Evolutionary conservation across 345 rosid genomes (phyloP).

Genomic region (Mercurialis annua): DNA sequence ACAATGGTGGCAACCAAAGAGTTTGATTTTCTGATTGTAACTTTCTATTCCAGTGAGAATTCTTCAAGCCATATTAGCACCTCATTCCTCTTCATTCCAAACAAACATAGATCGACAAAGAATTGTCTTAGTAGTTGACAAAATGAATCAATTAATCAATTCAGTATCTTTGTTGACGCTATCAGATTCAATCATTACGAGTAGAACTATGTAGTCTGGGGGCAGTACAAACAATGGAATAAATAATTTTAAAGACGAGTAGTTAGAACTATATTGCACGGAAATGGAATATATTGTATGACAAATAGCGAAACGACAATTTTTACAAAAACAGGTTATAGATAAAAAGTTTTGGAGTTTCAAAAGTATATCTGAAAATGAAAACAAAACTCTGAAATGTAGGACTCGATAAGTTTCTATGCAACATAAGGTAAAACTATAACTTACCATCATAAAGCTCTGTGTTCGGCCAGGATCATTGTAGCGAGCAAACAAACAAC

Average conservation of each 20-base stretch:
- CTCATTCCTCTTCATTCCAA: slow-evolving; percentile 55
- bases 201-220: background rate
- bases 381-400: no score
- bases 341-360: no score
- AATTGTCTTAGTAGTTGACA: background rate
- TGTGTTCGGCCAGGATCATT: slow-evolving; percentile 84
- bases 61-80: slow-evolving; percentile 72
- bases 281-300: no score
- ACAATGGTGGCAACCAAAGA: background rate
- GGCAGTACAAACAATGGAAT: slow-evolving; percentile 10
- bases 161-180: no score
- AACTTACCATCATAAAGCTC: slow-evolving; percentile 64
- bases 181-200: background rate
- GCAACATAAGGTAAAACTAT: background rate
- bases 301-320: no score
- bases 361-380: no score
- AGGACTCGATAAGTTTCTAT: no score
- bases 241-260: slow-evolving; percentile 4
- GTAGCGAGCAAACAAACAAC: slow-evolving; percentile 84
- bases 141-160: no score
- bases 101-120: slow-evolving; percentile 5
- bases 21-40: no score
- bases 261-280: background rate
- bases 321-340: no score
- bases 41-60: slow-evolving; percentile 29